Evolutionary conservation across 108 stramenopile genomes (phyloP), one percentile per base, ranked within the genome.

Genomic region (Halocafeteria seosinensis): DNA sequence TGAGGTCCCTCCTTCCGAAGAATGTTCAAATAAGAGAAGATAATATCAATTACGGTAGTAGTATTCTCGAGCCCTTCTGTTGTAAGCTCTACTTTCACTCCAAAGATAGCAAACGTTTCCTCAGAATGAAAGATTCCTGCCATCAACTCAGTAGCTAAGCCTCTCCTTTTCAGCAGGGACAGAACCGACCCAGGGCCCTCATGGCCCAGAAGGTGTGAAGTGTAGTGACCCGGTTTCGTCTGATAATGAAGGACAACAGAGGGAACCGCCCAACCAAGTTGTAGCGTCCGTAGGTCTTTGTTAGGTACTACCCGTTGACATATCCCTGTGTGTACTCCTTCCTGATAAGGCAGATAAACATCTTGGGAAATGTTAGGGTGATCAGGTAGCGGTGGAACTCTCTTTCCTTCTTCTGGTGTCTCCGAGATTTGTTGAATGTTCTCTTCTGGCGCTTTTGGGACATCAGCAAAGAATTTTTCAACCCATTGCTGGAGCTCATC

Each of bases 131-230:
- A 77, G 13, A 80, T 61, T 1, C 96, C 96, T 28, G 88, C 86
- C 28, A 77, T 70, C 34, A 98, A 72, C 1, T 71, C 76, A 30
- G 72, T 81, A 30, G 91, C 66, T 64, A 78, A 84, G 0, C 90
- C 87, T 30, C 70, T 69, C 37, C 78, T 78, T 38, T 82, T 81
- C 50, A 98, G 76, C 50, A 85, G 50, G 32, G 77, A 65, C 67
- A 92, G 85, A 58, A 95, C 67, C 42, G 78, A 82, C 34, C 92
- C 94, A 6, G 85, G 83, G 61, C 90, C 83, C 83, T 98, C 96
- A 70, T 98, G 93, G 27, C 96, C 96, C 11, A 98, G 72, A 47
- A 98, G 74, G 62, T 98, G 92, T 25, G 87, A 79, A 11, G 92
- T 27, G 21, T 90, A 85, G 2, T 89, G 76, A 68, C 83, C 72